Base-by-base conservation (phyloP, 768 basidiomycete genomes). In the Serendipita indica region DNA sequence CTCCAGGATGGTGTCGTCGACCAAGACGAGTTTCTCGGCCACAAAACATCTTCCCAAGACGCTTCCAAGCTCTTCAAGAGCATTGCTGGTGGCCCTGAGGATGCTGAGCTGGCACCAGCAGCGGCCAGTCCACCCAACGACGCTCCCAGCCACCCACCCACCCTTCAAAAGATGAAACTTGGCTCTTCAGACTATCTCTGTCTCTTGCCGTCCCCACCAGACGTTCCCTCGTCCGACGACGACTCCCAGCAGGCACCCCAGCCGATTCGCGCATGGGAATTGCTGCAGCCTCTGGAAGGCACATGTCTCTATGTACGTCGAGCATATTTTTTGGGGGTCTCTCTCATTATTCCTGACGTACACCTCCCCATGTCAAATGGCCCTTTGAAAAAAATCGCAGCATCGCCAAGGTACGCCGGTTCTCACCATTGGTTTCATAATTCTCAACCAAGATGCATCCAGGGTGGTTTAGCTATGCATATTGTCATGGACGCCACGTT, bases 391-490 rank as follows among this genome's bases (percentile, higher is more conserved):
- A n/a, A n/a, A n/a, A n/a, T n/a, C 7, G 32, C 22, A 54, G 49
- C 49, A 54, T 54, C 49, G 49, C 22, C 49, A 54, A 54, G 49
- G 49, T 46, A 46, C 25, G 12, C 12, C 25, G 12, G 13, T 27
- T 46, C 25, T 16, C 18, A 49, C 22, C 22, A 4, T 67, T 69
- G 64, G 72, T 68, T 62, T 60, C 45, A 52, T 66, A 60, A 64
- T 58, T 13, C 39, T 43, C 33, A 34, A 33, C 66, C 62, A 72
- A 90, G 84, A 82, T 84, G 68, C 81, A 81, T 64, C 87, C 90
- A 74, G 81, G 84, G 35, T 96, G 92, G 92, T 98, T 97, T 74
- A 98, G 92, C 34, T 98, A 98, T 72, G 84, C 89, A 52, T 96
- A 88, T 70, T 91, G 94, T 73, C 92, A 99, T 73, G 88, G 92